Evolutionary conservation across 2,329 filamentous ascomycete species (phyloP), one percentile per base, ranked within the genome.

Genomic region (Sporothrix schenckii): DNA sequence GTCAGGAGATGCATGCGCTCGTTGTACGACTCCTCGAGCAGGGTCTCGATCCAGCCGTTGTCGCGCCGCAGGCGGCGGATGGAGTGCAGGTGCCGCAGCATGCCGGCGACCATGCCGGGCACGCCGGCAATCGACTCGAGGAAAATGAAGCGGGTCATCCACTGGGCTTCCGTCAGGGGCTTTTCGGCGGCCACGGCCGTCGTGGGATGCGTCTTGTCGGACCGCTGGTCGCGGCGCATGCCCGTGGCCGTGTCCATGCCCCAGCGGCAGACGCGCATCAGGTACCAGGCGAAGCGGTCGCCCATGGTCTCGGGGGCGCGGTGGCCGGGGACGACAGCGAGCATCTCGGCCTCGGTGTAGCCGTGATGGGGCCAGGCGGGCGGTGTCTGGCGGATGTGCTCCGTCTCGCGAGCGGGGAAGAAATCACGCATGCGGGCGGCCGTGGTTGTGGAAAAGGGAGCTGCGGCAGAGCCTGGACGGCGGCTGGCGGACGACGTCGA

Each of bases 61-160:
- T 98, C 94, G 70, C 94, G 85, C 84, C 93, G 93, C 85, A 98
- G 90, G 39, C 90, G 87, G 58, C 94, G 86, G 76, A 98, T 86
- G 74, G 90, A 94, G 77, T 91, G 89, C 50, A 98, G 85, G 80
- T 99, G 95, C 47, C 95, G 86, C 19, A 98, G 84, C 92, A 97
- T 97, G 27, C 93, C 95, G 0, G 91, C 95, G 0, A 98, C 94
- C 93, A 98, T 98, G 9, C 95, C 95, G 0, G 95, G 95, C 0
- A 98, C 95, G 47, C 93, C 95, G 14, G 95, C 95, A 52, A 99
- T 92, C 65, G 91, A 94, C 80, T 99, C 95, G 47, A 99, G 86
- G 80, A 99, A 99, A 75, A 99, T 87, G 77, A 97, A 94, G 7
- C 94, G 87, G 65, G 92, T 87, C 75, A 97, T 85, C 84, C 95